These are phyloP conservation scores for Xylaria palmicola DNA, from an alignment of 495 filamentous ascomycete species.

Conservation along the genomic window DNA sequence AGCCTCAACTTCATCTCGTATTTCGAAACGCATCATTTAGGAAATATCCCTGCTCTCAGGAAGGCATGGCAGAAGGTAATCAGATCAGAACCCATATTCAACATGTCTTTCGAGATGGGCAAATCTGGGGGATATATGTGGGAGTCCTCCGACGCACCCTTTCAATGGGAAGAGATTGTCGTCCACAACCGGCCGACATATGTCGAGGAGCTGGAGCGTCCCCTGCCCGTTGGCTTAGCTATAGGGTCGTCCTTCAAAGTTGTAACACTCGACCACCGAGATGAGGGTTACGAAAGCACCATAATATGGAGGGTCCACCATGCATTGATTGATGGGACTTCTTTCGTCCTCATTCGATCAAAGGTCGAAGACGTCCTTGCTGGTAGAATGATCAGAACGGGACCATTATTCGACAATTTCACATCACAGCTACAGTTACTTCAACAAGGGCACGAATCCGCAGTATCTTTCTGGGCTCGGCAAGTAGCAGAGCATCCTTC, in stretches of 20 bases:
- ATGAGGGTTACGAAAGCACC: slow-evolving; percentile 1
- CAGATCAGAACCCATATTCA: slow-evolving; percentile 3
- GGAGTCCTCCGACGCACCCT: not conserved
- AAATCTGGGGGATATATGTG: not conserved
- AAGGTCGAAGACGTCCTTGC: not conserved
- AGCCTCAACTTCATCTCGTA: slow-evolving; percentile 13
- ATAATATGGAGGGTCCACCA: slow-evolving; percentile 44
- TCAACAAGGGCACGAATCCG: not conserved
- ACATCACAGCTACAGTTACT: not conserved
- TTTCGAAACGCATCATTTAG: slow-evolving; percentile 4
- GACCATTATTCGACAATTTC: not conserved
- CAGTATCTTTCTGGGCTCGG: not conserved
- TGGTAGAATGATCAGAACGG: not conserved
- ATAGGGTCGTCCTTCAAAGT: not conserved
- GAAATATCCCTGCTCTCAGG: slow-evolving; percentile 13
- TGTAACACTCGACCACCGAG: not conserved
- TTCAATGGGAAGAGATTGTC: not conserved
- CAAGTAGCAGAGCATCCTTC: not conserved
- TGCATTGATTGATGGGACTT: slow-evolving; percentile 37
- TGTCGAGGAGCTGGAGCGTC: not conserved
- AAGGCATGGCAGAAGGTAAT: slow-evolving; percentile 17
- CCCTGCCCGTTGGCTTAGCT: not conserved
- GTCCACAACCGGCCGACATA: not conserved
- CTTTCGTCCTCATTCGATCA: not conserved
- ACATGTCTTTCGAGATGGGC: not conserved